Evolutionary conservation across 768 basidiomycete species (phyloP).

Genomic region (Solioccasus polychromus): DNA sequence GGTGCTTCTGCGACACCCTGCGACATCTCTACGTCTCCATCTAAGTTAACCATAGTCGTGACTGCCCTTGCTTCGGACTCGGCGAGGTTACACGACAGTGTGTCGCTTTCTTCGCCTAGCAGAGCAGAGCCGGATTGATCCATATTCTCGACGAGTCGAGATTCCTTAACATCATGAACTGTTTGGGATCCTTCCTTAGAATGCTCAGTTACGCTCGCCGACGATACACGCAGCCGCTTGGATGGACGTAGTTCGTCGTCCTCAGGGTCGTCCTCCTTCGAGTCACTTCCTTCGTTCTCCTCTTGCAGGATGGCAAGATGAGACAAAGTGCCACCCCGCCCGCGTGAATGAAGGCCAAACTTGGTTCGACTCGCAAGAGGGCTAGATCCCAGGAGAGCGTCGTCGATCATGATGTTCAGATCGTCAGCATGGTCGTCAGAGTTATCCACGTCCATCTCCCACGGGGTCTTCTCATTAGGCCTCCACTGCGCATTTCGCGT

Average conservation of each 20-base stretch:
- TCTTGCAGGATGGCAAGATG: conserved; percentile 26
- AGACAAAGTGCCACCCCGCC: conserved; percentile 4
- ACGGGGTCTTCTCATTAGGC: conserved; percentile 16
- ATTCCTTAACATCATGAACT: conserved; percentile 7
- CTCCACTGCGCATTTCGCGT: conserved; percentile 20
- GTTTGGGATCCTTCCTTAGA: neutral
- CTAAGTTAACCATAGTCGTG: neutral
- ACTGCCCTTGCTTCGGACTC: neutral
- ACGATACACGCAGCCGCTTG: conserved; percentile 21
- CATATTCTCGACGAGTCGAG: conserved; percentile 26
- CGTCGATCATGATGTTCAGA: conserved; percentile 12
- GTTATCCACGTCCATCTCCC: conserved; percentile 25
- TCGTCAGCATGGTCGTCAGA: conserved; percentile 7
- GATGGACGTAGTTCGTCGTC: conserved; percentile 14
- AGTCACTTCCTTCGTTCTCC: conserved; percentile 23
- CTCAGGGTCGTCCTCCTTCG: conserved; percentile 5
- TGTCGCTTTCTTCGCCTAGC: conserved; percentile 8
- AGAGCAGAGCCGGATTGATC: conserved; percentile 26
- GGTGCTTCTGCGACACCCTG: neutral
- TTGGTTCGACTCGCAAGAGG: conserved; percentile 24
- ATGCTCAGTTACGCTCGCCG: neutral
- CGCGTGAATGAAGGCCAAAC: conserved; percentile 3
- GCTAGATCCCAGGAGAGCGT: conserved; percentile 21
- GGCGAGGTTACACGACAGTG: neutral
- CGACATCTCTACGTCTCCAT: neutral